A percentile compares a stretch with the other conserved stretches of the same genome.
phyloP scores from a whole-genome alignment of 495 filamentous ascomycete genomes.

The Cercophora scortea region DNA sequence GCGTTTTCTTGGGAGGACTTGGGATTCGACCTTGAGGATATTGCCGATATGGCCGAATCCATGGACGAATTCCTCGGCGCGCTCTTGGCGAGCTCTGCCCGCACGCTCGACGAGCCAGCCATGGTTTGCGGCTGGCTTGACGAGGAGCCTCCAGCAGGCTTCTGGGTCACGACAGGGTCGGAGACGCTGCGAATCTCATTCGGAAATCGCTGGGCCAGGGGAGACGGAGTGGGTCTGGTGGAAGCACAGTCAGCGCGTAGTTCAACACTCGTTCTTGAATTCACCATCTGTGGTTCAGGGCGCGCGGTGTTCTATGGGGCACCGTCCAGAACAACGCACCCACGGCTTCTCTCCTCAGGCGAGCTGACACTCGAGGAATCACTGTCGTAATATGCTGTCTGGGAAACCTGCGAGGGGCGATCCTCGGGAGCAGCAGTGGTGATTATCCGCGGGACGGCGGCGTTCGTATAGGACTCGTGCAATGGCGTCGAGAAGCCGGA shows the following conservation, averaged over 20 bases:
- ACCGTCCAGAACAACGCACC: constrained; percentile 21
- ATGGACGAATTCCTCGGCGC: constrained; percentile 81
- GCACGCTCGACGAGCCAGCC: constrained; percentile 21
- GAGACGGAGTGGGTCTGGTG: constrained; percentile 23
- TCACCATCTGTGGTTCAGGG: constrained; percentile 7
- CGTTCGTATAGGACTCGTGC: constrained; percentile 8
- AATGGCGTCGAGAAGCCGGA: constrained; percentile 25
- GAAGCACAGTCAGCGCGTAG: constrained; percentile 17
- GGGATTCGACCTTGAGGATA: constrained; percentile 60
- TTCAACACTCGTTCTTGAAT: constrained; percentile 4
- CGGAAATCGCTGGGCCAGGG: constrained; percentile 24
- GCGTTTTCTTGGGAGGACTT: constrained; percentile 54
- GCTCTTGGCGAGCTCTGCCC: constrained; percentile 20
- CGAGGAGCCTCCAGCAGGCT: constrained; percentile 29
- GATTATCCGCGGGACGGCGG: constrained; percentile 28
- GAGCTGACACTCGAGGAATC: constrained; percentile 26
- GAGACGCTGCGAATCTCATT: constrained; percentile 35
- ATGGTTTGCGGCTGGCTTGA: constrained; percentile 18
- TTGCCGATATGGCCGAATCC: constrained; percentile 84
- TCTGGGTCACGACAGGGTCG: constrained; percentile 25
- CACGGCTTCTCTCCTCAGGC: constrained; percentile 23
- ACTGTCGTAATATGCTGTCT: constrained; percentile 27
- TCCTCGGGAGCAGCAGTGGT: constrained; percentile 25
- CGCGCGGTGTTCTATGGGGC: constrained; percentile 1
- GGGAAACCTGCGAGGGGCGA: constrained; percentile 10